Evolutionary conservation across 2,329 filamentous ascomycete species (phyloP), one percentile per base, ranked within the genome.

Genomic region (Claviceps paspali): DNA sequence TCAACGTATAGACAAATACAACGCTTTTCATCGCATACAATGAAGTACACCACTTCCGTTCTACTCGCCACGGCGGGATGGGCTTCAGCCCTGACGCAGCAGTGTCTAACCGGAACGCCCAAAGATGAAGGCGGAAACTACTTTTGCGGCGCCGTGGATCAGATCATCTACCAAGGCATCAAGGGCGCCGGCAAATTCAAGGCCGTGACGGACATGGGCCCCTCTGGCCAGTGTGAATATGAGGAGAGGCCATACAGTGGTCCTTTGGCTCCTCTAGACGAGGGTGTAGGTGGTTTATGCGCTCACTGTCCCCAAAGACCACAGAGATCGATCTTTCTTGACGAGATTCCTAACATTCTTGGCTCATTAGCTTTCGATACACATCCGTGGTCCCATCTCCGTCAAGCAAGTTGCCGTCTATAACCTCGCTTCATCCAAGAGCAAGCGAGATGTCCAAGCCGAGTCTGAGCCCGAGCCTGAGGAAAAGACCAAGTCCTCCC

Each of bases 361-460:
- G 29, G 10, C 29, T 21, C 27, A 21, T 1, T 41, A 84, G 79
- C 63, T 86, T 22, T 82, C 79, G 1, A 56, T 83, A 43, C 77
- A 84, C 53, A 66, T 86, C 50, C 76, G 81, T 46, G 82, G 82
- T 3, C 81, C 82, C 1, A 54, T 82, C 47, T 59, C 69, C 28
- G 52, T 87, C 23, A 74, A 73, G 50, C 68, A 82, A 46, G 65
- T 85, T 38, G 82, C 79, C 9, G 75, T 76, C 38, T 87, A 85
- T 56, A 67, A 64, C 32, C 67, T 73, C n/a, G 61, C 61, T 19
- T 44, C 51, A 17, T 45, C 51, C 18, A 51, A 45, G 26, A 46
- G 49, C 33, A 50, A 53, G 48, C 54, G 54, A 6, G 27, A 36
- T 14, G 28, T n/a, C 5, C 27, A 30, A 34, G 46, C 47, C 15